Base-by-base conservation (phyloP, 345 rosid species). In the Euclidium syriacum region DNA sequence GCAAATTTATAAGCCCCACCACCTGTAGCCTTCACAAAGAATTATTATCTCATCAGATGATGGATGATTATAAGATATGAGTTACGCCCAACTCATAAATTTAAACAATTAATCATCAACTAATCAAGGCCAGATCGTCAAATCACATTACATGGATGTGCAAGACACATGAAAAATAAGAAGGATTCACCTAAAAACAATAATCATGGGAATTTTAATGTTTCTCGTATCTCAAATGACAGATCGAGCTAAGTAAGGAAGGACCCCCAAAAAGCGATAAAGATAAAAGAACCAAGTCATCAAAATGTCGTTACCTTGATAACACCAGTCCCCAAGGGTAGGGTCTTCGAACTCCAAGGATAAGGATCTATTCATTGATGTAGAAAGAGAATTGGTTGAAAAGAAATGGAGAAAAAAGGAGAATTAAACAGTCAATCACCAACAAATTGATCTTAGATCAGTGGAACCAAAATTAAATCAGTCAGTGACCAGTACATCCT, bases 1-100 rank as follows among this genome's bases (percentile, higher is more conserved):
- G 97, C 76, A 62, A 77, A 94, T 80, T 90, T 94, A 81, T 67
- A 87, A 22, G 99, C 99, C 67, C 99, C 97, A 6, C 99, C 99
- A 11, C 99, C 99, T 62, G 99, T 94, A 74, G 96, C 99, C 99
- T 94, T 80, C 76, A 29, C 8, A 6, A 67, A 77, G 65, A 56
- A 76, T 66, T 63, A 75, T 64, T 54, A 71, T 44, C 60, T 67
- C 62, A 62, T 75, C 64, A 66, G 60, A 44, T 51, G 47, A 54
- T 9, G 16, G 6, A 32, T 14, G 18, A 32, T 23, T 2, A 69
- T 30, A 73, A 24, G 30, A 36, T 46, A 51, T 12, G n/a, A 18
- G 7, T 5, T 38, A 29, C 35, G 10, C 20, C 10, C 15, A 5
- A 72, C 38, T 52, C 29, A 56, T 27, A 14, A 10, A 30, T 47